Conservation (phyloP, 352 stramenopile genomes). For the Achlya hypogyna region DNA sequence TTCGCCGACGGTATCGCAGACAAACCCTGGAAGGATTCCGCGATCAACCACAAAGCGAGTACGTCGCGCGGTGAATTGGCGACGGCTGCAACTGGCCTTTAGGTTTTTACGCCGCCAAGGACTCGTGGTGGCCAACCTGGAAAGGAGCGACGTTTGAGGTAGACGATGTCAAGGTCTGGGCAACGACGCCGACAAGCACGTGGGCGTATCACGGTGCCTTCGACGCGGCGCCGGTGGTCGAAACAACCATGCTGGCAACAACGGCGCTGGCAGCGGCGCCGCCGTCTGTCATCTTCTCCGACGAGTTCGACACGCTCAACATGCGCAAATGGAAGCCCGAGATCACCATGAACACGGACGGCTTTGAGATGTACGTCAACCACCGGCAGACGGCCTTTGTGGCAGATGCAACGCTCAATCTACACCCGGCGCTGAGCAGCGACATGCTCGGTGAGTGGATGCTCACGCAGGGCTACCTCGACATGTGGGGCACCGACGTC, state of each 20-base stretch:
- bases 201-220: slow-evolving; percentile 14
- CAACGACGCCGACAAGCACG: background rate
- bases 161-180: slow-evolving; percentile 24
- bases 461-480: slow-evolving; percentile 8
- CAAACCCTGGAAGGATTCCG: slow-evolving; percentile 28
- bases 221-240: background rate
- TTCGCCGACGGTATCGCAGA: slow-evolving; percentile 21
- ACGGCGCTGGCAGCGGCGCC: no score
- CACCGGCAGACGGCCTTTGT: slow-evolving; percentile 9
- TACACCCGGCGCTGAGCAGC: slow-evolving; percentile 2
- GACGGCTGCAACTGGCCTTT: background rate
- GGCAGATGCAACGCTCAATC: background rate
- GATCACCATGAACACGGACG: slow-evolving; percentile 13
- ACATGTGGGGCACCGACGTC: slow-evolving; percentile 16
- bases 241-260: background rate
- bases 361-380: slow-evolving; percentile 19
- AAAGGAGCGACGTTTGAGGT: slow-evolving; percentile 17
- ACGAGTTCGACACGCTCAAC: slow-evolving; percentile 5
- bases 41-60: slow-evolving; percentile 12
- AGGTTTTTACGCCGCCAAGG: slow-evolving; percentile 25
- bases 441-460: slow-evolving; percentile 10
- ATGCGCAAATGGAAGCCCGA: slow-evolving; percentile 17
- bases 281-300: slow-evolving; percentile 11
- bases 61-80: background rate
- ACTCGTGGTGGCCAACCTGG: slow-evolving; percentile 25